Conservation (phyloP, 768 basidiomycete genomes). For the Mycena alexandri region DNA sequence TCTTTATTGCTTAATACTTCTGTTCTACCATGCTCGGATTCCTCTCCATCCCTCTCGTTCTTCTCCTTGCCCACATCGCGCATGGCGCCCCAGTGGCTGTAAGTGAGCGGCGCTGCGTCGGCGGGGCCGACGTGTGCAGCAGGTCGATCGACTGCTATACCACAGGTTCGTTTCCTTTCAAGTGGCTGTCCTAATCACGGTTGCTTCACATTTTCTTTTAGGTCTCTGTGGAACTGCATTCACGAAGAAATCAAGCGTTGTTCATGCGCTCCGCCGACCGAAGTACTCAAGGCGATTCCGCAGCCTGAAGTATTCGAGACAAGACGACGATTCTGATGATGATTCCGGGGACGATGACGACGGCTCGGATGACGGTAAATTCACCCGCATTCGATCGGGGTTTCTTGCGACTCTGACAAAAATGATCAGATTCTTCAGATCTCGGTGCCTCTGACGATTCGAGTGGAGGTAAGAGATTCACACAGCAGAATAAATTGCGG, state of each 20-base stretch:
- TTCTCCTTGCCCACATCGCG: slow-evolving; percentile 21
- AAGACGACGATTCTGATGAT: slow-evolving; percentile 27
- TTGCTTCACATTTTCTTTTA: neutral
- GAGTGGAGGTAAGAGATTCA: too few species aligned
- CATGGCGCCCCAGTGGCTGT: slow-evolving; percentile 31
- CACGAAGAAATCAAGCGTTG: slow-evolving; percentile 1
- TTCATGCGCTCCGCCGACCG: neutral
- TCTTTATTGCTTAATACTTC: slow-evolving; percentile 4
- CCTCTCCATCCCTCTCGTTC: slow-evolving; percentile 10
- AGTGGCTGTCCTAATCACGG: too few species aligned
- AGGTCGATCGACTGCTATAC: slow-evolving; percentile 21
- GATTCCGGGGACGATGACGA: neutral
- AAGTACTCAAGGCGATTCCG: too few species aligned
- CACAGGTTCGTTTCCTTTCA: slow-evolving; percentile 15
- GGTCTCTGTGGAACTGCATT: slow-evolving; percentile 16
- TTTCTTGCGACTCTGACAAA: neutral
- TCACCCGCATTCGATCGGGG: too few species aligned
- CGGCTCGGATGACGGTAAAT: too few species aligned
- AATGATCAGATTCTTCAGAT: neutral
- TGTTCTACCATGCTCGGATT: slow-evolving; percentile 22
- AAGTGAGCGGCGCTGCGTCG: slow-evolving; percentile 23
- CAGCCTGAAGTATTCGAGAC: slow-evolving; percentile 22
- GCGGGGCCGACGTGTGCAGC: slow-evolving; percentile 28
- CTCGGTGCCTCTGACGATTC: neutral
- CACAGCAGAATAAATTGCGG: too few species aligned